phyloP scores from a whole-genome alignment of 768 basidiomycete genomes.

The Cantharellus anzutake region DNA sequence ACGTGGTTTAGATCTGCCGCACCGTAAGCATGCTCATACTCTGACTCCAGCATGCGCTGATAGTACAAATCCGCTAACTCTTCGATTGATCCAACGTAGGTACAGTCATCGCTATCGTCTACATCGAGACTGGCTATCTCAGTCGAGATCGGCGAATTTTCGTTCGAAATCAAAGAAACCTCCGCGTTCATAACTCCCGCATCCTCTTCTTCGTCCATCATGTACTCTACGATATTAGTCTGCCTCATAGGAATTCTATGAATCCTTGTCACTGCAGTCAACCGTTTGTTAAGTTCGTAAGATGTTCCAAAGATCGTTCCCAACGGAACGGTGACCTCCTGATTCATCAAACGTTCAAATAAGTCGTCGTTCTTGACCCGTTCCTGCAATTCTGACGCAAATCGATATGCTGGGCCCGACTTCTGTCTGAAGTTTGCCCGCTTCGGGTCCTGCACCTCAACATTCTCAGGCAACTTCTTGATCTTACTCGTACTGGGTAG shows the following conservation, averaged over 20 bases:
- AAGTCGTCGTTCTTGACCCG: background rate
- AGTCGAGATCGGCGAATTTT: background rate
- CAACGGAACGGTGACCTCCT: background rate
- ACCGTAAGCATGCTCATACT: background rate
- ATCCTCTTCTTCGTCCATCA: no score
- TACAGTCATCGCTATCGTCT: background rate
- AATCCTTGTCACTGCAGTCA: no score
- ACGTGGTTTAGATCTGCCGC: background rate
- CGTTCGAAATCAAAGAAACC: background rate
- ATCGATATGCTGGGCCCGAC: background rate
- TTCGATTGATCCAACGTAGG: background rate
- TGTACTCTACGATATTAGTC: no score
- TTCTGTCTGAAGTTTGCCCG: background rate
- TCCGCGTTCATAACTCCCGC: no score
- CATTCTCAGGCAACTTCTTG: background rate
- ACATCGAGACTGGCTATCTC: background rate
- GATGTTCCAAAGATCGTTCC: no score
- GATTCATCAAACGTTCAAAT: background rate
- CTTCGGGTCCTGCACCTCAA: background rate
- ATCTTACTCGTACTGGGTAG: background rate
- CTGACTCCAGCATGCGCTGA: background rate
- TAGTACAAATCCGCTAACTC: background rate
- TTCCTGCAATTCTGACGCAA: background rate
- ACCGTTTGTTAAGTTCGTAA: no score
- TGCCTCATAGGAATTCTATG: no score